Base-by-base conservation (phyloP, 1,284 basidiomycete genomes). In the Wallemia mellicola region DNA sequence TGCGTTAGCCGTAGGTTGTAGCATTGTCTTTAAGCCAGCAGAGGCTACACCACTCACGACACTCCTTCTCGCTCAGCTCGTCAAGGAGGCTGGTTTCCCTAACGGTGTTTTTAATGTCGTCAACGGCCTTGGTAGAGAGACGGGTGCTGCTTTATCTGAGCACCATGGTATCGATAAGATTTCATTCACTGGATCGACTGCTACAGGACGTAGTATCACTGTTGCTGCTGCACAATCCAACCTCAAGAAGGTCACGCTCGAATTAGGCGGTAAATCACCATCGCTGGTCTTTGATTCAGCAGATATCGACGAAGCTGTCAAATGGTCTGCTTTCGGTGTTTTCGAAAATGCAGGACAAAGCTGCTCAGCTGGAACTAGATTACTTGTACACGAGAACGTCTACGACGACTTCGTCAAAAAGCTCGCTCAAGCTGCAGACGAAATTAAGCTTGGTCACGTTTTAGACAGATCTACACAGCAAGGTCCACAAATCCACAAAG, bases 401-500 rank as follows among this genome's bases (percentile, higher is more conserved):
- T 65, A 66, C 61, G 63, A 68, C 63, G 60, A 64, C 57, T 68
- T 68, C 63, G 63, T 68, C 60, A 63, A 61, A 58, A 61, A 61
- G 54, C 64, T 68, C 59, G 62, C 63, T n/a, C 61, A 60, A 25
- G 64, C 67, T 60, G 63, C 66, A 63, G 63, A 67, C 63, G 60
- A 61, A 25, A 64, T 72, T 61, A 67, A 68, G 61, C 66, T 70
- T 57, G 71, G 70, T 30, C 64, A 67, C 62, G 67, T 70, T 54
- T 71, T 72, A 65, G 61, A 65, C 28, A 61, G 60, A 32, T 66
- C 67, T 61, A 68, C 70, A 28, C 70, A 71, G 66, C 67, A 68
- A 61, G 71, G 71, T 58, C 71, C 71, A 2, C 69, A 70, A 62
- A 70, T 71, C 38, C 69, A 68, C 9, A 59, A 67, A 60, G 63